These are phyloP conservation scores for Dendrostoma leiphaemia DNA, from an alignment of 2,329 filamentous ascomycete genomes.

Conservation along the genomic window DNA sequence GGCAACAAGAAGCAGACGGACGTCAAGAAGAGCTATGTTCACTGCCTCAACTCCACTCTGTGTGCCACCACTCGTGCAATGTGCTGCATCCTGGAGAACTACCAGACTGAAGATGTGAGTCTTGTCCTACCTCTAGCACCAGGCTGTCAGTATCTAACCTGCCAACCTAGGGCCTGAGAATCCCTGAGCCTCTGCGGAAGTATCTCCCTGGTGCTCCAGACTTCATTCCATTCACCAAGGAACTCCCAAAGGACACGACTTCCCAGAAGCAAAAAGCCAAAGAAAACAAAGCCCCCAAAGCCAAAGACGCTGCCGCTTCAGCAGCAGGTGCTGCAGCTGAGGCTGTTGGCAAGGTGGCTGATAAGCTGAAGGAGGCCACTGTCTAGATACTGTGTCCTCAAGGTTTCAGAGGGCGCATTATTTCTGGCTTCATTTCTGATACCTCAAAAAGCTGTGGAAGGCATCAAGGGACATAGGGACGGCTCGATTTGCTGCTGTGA, in stretches of 20 bases:
- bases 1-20: slow-evolving; percentile 85
- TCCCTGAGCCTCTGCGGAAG: slow-evolving; percentile 81
- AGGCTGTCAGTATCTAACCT: too few species aligned
- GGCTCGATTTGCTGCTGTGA: too few species aligned
- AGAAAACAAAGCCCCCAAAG: slow-evolving; percentile 23
- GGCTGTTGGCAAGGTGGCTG: slow-evolving; percentile 24
- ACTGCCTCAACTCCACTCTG: slow-evolving; percentile 69
- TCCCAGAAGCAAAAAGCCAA: slow-evolving; percentile 23
- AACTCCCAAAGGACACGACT: slow-evolving; percentile 68
- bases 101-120: slow-evolving; percentile 80
- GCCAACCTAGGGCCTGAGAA: slow-evolving; percentile 73
- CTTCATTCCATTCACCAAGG: slow-evolving; percentile 85
- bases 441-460: neutral
- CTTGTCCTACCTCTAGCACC: too few species aligned
- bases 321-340: slow-evolving; percentile 19
- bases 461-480: neutral
- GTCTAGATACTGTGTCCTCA: slow-evolving; percentile 19
- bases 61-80: slow-evolving; percentile 83
- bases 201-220: slow-evolving; percentile 88
- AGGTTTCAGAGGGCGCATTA: neutral
- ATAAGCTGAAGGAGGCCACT: slow-evolving; percentile 27
- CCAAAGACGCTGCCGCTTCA: slow-evolving; percentile 20
- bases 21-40: slow-evolving; percentile 87
- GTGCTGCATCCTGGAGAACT: slow-evolving; percentile 96
- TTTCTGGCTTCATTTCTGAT: neutral